Evolutionary conservation across 2,329 filamentous ascomycete genomes (phyloP), one percentile per base, ranked within the genome.

Genomic region (Ceratocystis destructans): DNA sequence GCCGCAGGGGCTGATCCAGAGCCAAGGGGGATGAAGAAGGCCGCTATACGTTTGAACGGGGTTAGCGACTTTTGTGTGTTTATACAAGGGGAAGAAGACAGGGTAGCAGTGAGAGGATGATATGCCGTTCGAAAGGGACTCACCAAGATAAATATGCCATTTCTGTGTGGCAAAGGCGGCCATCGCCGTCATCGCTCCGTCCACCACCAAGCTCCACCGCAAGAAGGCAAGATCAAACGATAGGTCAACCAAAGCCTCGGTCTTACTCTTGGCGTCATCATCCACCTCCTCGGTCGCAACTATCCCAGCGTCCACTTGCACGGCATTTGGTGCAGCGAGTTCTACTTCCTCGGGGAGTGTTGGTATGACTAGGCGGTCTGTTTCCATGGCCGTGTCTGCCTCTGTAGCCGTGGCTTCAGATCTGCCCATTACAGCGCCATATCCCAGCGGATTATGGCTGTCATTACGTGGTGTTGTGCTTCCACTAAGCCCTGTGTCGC

Each of bases 1-100:
- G 86, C 85, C 0, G 87, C 85, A 0, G 86, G 81, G 0, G 85
- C 87, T 0, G 86, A 86, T 0, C 87, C 87, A 0, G 86, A 87
- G 0, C 84, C 86, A 37, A 89, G 82, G 0, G 87, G 87, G 0
- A 90, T 77, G 1, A 89, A 72, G 31, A 83, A 80, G 0, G 85
- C 85, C 1, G 86, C 82, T 80, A 67, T 0, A n/a, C 37, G 3
- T 0, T 2, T 64, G 0, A 20, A 33, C 64, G 61, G 33, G 3
- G 7, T 65, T 61, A 65, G 64, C 33, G n/a, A 41, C 37, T 12
- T 15, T 15, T 41, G 37, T 15, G 33, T 20, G 7, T 17, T 33
- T n/a, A n/a, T n/a, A 59, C 6, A 6, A 1, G 41, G 37, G 1
- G 2, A 20, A 2, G 2, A n/a, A 10, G 0, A 1, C 8, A 22